These are phyloP conservation scores for Capniomyces stellatus DNA, from an alignment of 371 early-diverging fungal genomes.

Conservation along the genomic window DNA sequence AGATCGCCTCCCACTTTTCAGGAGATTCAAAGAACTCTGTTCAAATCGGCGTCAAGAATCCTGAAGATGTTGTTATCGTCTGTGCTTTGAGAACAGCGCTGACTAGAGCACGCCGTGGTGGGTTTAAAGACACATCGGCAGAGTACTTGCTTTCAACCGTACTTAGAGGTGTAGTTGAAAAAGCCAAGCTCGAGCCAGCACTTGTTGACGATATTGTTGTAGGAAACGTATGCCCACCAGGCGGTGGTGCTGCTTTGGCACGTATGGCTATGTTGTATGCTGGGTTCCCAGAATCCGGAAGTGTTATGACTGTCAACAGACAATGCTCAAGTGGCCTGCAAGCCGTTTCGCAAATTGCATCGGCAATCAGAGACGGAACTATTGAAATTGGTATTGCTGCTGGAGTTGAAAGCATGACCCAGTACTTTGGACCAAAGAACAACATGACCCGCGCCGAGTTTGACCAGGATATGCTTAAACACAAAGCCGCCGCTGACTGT, in stretches of 20 bases:
- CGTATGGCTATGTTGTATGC: slow-evolving; percentile 92
- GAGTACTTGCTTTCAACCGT: slow-evolving; percentile 75
- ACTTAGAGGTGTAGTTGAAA: slow-evolving; percentile 59
- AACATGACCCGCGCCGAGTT: slow-evolving; percentile 55
- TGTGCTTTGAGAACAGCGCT: slow-evolving; percentile 79
- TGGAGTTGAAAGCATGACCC: slow-evolving; percentile 96
- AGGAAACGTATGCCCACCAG: slow-evolving; percentile 83
- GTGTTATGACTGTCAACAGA: slow-evolving; percentile 82
- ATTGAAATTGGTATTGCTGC: slow-evolving; percentile 94
- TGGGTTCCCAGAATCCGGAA: slow-evolving; percentile 72
- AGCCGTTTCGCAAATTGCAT: slow-evolving; percentile 76
- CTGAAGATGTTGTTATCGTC: slow-evolving; percentile 75
- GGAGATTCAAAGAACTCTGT: slow-evolving; percentile 30
- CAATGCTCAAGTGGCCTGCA: slow-evolving; percentile 96
- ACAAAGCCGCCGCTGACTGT: slow-evolving; percentile 63
- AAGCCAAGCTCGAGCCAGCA: slow-evolving; percentile 70
- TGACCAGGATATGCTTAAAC: slow-evolving; percentile 46
- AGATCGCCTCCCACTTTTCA: slow-evolving; percentile 50
- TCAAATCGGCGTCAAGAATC: slow-evolving; percentile 50
- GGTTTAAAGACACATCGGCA: slow-evolving; percentile 80
- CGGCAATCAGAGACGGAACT: slow-evolving; percentile 75
- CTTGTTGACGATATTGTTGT: slow-evolving; percentile 87
- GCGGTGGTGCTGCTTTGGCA: slow-evolving; percentile 85
- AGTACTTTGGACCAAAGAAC: slow-evolving; percentile 45
- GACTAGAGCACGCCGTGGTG: slow-evolving; percentile 81